Evolutionary conservation across 1,284 basidiomycete species (phyloP).

Genomic region (Termitomyces sp.): DNA sequence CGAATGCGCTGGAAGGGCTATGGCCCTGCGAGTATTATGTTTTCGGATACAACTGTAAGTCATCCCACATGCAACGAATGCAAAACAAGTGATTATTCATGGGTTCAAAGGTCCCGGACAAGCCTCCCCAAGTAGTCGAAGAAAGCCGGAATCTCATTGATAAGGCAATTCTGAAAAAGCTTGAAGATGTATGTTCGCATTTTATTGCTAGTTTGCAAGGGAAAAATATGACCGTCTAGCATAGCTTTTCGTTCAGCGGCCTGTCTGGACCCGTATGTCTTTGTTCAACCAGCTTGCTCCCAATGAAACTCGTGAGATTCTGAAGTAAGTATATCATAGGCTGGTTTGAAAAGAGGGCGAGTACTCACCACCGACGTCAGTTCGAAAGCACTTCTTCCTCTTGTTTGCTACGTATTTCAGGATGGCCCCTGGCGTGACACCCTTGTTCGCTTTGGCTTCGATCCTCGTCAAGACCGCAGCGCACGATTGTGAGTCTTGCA

Average conservation of each 20-base stretch:
- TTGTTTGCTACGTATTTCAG: slow-evolving; percentile 82
- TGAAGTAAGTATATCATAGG: slow-evolving; percentile 48
- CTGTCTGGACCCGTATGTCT: slow-evolving; percentile 85
- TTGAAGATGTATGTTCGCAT: slow-evolving; percentile 47
- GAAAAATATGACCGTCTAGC: slow-evolving; percentile 4
- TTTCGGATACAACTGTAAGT: slow-evolving; percentile 53
- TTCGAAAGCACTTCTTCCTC: slow-evolving; percentile 65
- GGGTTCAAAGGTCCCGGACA: slow-evolving; percentile 53
- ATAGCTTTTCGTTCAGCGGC: slow-evolving; percentile 67
- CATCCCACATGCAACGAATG: neutral
- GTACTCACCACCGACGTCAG: slow-evolving; percentile 29
- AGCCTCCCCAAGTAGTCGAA: slow-evolving; percentile 55
- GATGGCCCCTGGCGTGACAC: slow-evolving; percentile 95
- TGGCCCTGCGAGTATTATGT: slow-evolving; percentile 65
- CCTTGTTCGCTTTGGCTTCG: slow-evolving; percentile 83
- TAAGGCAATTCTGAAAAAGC: slow-evolving; percentile 47
- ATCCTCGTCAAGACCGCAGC: slow-evolving; percentile 70
- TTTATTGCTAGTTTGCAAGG: neutral
- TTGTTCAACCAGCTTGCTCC: slow-evolving; percentile 80
- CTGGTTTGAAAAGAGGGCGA: neutral
- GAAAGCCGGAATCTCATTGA: slow-evolving; percentile 55
- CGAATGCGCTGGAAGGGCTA: slow-evolving; percentile 75
- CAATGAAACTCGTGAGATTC: slow-evolving; percentile 61
- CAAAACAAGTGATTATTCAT: neutral
- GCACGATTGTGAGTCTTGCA: slow-evolving; percentile 61